phyloP scores from a whole-genome alignment of 2,329 filamentous ascomycete species.

The Tetracladium maxilliforme region DNA sequence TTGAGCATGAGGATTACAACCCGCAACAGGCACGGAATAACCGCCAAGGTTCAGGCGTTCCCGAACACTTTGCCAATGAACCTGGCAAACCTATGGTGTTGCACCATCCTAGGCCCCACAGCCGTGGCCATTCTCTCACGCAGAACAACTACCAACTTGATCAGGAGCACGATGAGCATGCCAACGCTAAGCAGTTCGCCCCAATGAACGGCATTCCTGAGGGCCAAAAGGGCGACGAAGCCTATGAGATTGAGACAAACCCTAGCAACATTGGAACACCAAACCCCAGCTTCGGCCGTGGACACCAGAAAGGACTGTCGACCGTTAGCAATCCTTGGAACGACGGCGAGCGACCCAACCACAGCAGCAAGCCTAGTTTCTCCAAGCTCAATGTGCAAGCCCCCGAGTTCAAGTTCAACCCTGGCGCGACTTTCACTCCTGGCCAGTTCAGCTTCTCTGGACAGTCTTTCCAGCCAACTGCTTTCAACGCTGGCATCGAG shows the following conservation, averaged over 20 bases:
- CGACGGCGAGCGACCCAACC: conserved; percentile 35
- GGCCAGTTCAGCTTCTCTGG: conserved; percentile 33
- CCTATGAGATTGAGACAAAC: conserved; percentile 58
- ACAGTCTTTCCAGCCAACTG: conserved; percentile 29
- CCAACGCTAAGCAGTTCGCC: conserved; percentile 22
- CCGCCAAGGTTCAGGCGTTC: conserved; percentile 8
- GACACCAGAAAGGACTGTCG: conserved; percentile 40
- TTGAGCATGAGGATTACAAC: conserved; percentile 67
- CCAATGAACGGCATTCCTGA: conserved; percentile 5
- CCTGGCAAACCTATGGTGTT: conserved; percentile 39
- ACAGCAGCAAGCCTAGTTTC: conserved; percentile 53
- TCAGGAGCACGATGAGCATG: conserved; percentile 43
- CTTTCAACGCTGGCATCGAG: conserved; percentile 28
- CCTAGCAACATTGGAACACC: conserved; percentile 59
- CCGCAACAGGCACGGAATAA: conserved; percentile 30
- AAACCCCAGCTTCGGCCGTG: conserved; percentile 29
- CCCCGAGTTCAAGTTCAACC: conserved; percentile 74
- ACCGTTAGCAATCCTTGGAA: conserved; percentile 49
- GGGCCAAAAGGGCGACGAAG: conserved; percentile 29
- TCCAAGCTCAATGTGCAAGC: conserved; percentile 82
- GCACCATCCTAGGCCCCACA: conserved; percentile 63
- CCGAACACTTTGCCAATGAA: conserved; percentile 27
- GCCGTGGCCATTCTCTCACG: conserved; percentile 55
- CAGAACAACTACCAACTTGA: no score
- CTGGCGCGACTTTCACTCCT: conserved; percentile 33